phyloP scores from a whole-genome alignment of 2,329 filamentous ascomycete species.

The Talaromyces pinophilus region DNA sequence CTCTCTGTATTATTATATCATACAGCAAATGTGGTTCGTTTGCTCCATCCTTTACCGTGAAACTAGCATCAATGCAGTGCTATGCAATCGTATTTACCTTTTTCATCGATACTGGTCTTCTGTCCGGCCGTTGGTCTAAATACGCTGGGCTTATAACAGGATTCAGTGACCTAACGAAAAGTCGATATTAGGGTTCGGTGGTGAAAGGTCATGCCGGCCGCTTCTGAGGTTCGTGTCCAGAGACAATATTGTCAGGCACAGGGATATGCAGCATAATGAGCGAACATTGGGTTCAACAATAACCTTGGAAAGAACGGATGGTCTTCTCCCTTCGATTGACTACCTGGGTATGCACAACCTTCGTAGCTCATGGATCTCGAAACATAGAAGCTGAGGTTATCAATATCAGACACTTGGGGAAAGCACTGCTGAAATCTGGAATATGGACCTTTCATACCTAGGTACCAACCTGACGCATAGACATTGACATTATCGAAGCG shows the following conservation, averaged over 20 bases:
- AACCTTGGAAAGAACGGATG: too few relatives aligned
- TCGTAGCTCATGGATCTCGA: too few relatives aligned
- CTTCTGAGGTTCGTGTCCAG: not conserved
- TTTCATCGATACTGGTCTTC: not conserved
- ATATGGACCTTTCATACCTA: too few relatives aligned
- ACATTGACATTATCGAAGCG: too few relatives aligned
- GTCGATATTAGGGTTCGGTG: not conserved
- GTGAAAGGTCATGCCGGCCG: not conserved
- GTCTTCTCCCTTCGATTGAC: too few relatives aligned
- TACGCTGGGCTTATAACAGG: not conserved
- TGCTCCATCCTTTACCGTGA: not conserved
- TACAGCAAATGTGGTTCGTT: not conserved
- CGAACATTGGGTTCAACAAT: too few relatives aligned
- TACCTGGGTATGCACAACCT: too few relatives aligned
- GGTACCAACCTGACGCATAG: too few relatives aligned
- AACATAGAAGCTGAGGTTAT: too few relatives aligned
- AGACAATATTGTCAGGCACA: not conserved
- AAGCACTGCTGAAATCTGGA: too few relatives aligned
- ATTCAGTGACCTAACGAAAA: not conserved
- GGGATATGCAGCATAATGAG: not conserved
- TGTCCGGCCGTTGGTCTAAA: not conserved
- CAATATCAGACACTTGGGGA: too few relatives aligned
- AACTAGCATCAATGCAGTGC: not conserved
- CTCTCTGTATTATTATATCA: constrained; percentile 3
- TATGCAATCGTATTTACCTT: not conserved